Conservation (phyloP, 805 yeast species). For the Kazachstania taianensis region DNA sequence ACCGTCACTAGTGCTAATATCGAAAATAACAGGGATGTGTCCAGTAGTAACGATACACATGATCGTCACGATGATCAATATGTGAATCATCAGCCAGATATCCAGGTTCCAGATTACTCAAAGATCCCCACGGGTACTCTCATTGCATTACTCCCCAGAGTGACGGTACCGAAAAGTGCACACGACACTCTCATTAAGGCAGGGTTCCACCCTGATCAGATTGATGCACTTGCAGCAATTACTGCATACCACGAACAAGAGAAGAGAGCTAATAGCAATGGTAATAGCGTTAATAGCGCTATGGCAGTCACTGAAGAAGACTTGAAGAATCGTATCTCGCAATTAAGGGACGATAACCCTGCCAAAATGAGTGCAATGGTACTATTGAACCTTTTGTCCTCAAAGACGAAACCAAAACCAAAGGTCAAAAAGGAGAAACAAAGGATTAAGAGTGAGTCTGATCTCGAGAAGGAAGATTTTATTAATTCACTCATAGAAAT, state of each 20-base stretch:
- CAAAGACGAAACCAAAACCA: neutral
- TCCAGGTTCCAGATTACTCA: constrained; percentile 25
- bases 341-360: constrained; percentile 3
- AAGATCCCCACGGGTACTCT: constrained; percentile 28
- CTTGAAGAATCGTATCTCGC: neutral
- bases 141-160: constrained; percentile 42
- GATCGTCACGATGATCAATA: neutral
- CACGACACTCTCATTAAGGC: constrained; percentile 50
- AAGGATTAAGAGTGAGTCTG: neutral
- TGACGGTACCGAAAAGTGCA: constrained; percentile 68
- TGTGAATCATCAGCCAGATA: constrained; percentile 6
- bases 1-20: too few species aligned
- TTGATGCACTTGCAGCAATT: constrained; percentile 61
- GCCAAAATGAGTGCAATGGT: neutral
- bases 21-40: neutral
- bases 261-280: constrained; percentile 8
- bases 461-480: neutral
- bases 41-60: neutral
- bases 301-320: too few species aligned
- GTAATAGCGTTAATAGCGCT: neutral
- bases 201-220: constrained; percentile 59
- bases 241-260: constrained; percentile 57
- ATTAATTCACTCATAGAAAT: constrained; percentile 5
- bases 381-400: neutral
- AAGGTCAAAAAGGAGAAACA: neutral